Base-by-base conservation (phyloP, 192 early-diverging fungal species). In the Mortierella claussenii region DNA sequence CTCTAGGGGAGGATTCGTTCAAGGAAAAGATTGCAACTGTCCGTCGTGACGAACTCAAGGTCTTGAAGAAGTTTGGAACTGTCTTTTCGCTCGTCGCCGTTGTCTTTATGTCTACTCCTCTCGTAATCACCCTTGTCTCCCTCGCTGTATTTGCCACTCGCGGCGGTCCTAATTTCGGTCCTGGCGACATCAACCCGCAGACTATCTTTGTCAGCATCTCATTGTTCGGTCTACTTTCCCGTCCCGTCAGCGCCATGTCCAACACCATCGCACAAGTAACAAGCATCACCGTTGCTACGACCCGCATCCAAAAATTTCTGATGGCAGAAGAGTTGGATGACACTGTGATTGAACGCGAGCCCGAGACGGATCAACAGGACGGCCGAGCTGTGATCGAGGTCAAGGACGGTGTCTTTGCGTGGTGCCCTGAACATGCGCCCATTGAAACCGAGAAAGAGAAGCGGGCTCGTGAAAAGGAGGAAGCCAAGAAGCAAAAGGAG, bases 81-180 rank as follows among this genome's bases (percentile, higher is more conserved):
- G 53, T 57, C 24, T 76, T 76, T 30, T 76, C 73, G 9, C 67
- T 76, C 65, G 26, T 76, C 26, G 61, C 73, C 0, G 67, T 76
- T 52, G 55, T 66, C 45, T 76, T 76, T 59, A 42, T 48, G 57
- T 76, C 73, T 3, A 33, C 49, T 20, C 63, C 73, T 11, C 23
- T 76, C 34, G 24, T 76, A 10, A 51, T 76, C 21, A 43, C 63
- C 3, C 43, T 76, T 17, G 58, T 76, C 11, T 60, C 73, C 2
- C 67, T 76, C 24, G 46, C 63, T 3, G 64, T 76, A 9, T 76
- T 54, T 36, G 73, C 73, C 2, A 56, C 63, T 20, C 27, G 33
- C 23, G 73, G 73, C 11, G 73, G 73, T 2, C 53, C 53, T 32
- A 44, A 67, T 27, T 45, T 46, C 20, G 51, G 51, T 1, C 68